These are phyloP conservation scores for Zoysia matrella DNA, from an alignment of 202 grass and related monocot species.

Conservation along the genomic window DNA sequence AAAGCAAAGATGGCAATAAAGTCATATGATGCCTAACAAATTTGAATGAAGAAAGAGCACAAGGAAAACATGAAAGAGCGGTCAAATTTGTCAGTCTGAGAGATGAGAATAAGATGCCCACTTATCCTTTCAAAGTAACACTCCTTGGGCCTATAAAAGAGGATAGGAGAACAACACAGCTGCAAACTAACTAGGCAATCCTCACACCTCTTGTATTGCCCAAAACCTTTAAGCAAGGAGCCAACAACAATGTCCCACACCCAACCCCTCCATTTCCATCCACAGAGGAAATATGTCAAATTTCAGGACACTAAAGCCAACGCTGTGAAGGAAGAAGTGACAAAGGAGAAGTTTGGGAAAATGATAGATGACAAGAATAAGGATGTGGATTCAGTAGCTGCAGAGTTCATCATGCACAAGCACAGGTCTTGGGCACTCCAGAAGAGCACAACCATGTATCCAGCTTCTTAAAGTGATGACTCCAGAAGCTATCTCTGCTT, in stretches of 20 bases:
- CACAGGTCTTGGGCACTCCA: conserved; percentile 65
- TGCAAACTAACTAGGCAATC: conserved; percentile 25
- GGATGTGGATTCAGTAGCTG: conserved; percentile 69
- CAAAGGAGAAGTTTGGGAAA: conserved; percentile 12
- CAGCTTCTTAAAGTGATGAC: conserved; percentile 36
- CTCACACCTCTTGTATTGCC: neutral
- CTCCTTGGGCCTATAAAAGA: conserved; percentile 62
- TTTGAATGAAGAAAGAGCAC: conserved; percentile 36
- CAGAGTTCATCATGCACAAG: conserved; percentile 76
- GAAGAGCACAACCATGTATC: conserved; percentile 74
- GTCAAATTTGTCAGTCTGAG: neutral
- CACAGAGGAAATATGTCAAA: conserved; percentile 35
- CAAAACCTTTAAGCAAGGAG: conserved; percentile 30
- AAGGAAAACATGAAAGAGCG: conserved; percentile 1
- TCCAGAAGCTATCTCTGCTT: conserved; percentile 8
- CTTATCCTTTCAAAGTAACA: conserved; percentile 28
- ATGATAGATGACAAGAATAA: conserved; percentile 30
- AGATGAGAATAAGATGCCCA: conserved; percentile 51
- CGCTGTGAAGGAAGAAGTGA: conserved; percentile 34
- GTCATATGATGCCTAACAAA: conserved; percentile 25
- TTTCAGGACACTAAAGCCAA: conserved; percentile 48
- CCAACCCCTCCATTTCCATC: conserved; percentile 20
- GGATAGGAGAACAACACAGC: conserved; percentile 22
- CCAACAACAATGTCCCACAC: conserved; percentile 43
- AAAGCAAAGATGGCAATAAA: conserved; percentile 18